Evolutionary conservation across 768 basidiomycete genomes (phyloP), one percentile per base, ranked within the genome.

Genomic region (Mycena filopes): DNA sequence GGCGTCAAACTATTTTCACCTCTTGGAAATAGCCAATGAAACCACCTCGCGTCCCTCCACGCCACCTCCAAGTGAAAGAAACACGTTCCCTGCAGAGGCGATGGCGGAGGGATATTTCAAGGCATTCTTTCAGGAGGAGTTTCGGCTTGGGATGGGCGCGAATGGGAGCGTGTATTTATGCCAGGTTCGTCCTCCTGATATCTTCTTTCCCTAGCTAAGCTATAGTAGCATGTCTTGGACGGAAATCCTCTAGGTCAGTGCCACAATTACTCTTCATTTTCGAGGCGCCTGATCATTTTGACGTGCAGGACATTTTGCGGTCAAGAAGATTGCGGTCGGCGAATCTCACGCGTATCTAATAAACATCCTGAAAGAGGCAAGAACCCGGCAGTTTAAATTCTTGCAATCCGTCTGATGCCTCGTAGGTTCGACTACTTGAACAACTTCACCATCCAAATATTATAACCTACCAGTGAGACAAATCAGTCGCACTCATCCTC

Each of bases 311-410:
- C 90, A 89, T 69, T 98, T 96, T 75, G 96, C 96, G 0, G 93
- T 98, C 49, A 99, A 99, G 81, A 98, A 98, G 76, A 95, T 99
- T 23, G 95, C 97, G 0, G 93, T 98, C 0, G 96, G 96, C 50
- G 88, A 94, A 72, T 96, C 94, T 0, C 92, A 95, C 69, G 83
- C 89, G 2, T 96, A 96, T 79, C 82, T 97, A 8, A 78, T 95
- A 42, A 89, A 89, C 51, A 95, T 93, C 58, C 80, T 96, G 41
- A 87, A 88, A 46, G 95, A 96, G 81, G 89, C 85, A 47, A 49
- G 80, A 66, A 43, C 45, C 15, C n/a, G 18, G 21, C 26, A 5
- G 4, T 3, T 47, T 40, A 45, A 10, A 36, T 11, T 31, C 47
- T 38, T 13, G 28, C 33, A 29, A 47, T 15, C 26, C 38, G 46